These are phyloP conservation scores for Stagonosporopsis chrysanthemi DNA, from an alignment of 2,329 filamentous ascomycete genomes.

Conservation along the genomic window DNA sequence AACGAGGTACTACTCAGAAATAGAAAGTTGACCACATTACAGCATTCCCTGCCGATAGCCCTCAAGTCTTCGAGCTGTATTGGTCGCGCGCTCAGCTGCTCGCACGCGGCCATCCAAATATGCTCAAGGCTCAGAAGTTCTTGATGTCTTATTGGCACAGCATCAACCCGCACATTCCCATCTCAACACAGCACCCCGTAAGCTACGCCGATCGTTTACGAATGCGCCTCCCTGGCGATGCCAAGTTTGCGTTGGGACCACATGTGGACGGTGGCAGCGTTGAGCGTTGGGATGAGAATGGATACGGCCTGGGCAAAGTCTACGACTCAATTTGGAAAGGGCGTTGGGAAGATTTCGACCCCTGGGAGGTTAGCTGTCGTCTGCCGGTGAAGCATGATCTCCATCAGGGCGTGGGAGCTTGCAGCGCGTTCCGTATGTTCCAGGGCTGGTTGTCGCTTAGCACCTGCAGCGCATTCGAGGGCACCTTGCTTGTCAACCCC, in stretches of 20 bases:
- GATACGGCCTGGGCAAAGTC: constrained; percentile 68
- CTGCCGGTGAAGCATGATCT: constrained; percentile 74
- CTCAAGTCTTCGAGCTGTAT: constrained; percentile 61
- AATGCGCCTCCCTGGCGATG: constrained; percentile 63
- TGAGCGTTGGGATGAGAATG: constrained; percentile 64
- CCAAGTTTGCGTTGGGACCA: constrained; percentile 64
- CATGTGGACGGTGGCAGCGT: constrained; percentile 61
- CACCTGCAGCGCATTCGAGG: constrained; percentile 73
- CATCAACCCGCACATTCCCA: constrained; percentile 50
- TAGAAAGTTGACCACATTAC: constrained; percentile 13
- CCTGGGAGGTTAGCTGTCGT: constrained; percentile 78
- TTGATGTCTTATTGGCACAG: constrained; percentile 60
- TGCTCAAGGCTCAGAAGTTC: constrained; percentile 57
- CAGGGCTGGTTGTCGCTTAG: constrained; percentile 91
- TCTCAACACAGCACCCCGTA: constrained; percentile 57
- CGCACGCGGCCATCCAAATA: constrained; percentile 56
- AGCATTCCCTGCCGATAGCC: constrained; percentile 58
- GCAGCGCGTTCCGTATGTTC: constrained; percentile 85
- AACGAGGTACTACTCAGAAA: too few species aligned
- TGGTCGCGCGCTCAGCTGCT: constrained; percentile 58
- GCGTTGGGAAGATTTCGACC: constrained; percentile 80
- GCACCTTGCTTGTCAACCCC: constrained; percentile 83
- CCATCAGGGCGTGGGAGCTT: constrained; percentile 82
- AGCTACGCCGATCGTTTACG: constrained; percentile 59
- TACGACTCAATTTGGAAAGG: constrained; percentile 79